Evolutionary conservation across 345 rosid genomes (phyloP), one percentile per base, ranked within the genome.

Genomic region (Lepidium africanum): DNA sequence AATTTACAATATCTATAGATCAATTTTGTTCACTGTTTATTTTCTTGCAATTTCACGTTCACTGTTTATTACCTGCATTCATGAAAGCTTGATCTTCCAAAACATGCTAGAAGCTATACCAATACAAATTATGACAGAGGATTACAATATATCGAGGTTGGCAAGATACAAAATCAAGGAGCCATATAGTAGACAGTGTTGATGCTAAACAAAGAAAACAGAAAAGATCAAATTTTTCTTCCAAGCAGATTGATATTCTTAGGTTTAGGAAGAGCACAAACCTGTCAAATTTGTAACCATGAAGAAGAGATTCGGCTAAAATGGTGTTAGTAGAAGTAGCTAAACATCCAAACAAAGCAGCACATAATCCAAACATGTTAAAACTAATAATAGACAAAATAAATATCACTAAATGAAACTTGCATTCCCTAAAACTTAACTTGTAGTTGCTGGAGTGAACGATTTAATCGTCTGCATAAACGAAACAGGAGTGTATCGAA

Each of bases 121-220:
- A n/a, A n/a, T n/a, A n/a, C n/a, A n/a, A n/a, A n/a, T n/a, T n/a
- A n/a, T n/a, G n/a, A n/a, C n/a, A n/a, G n/a, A n/a, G n/a, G n/a
- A n/a, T n/a, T n/a, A n/a, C n/a, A n/a, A n/a, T n/a, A n/a, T n/a
- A n/a, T n/a, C n/a, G n/a, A n/a, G n/a, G n/a, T n/a, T n/a, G n/a
- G n/a, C n/a, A n/a, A n/a, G n/a, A n/a, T n/a, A n/a, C n/a, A n/a
- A n/a, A n/a, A n/a, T n/a, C n/a, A 87, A 56, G 99, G 99, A 9
- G 99, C 97, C 99, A 94, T 94, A 80, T 94, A 94, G 85, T 91
- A 94, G 54, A 94, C 99, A 0, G 97, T 94, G 89, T 94, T 94
- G 73, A 94, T 94, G 83, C 97, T 91, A 57, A 4, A 65, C 9
- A 43, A 13, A 63, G 41, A 62, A 39, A 73, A 71, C 36, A 36